These are phyloP conservation scores for Tuber indicum DNA, from an alignment of 495 filamentous ascomycete species.

Conservation along the genomic window DNA sequence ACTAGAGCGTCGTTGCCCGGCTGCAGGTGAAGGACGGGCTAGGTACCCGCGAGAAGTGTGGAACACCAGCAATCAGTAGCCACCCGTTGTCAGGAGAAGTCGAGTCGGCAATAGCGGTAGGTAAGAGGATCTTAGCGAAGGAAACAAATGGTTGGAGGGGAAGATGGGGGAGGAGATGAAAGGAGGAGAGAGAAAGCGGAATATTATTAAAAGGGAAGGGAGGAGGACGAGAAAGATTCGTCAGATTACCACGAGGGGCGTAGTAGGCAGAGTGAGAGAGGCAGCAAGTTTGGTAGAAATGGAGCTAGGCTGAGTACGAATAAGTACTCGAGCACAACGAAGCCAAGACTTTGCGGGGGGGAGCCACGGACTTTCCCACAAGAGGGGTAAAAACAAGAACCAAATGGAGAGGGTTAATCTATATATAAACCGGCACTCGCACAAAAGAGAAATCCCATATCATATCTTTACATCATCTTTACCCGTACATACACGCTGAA, in stretches of 20 bases:
- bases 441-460: background rate
- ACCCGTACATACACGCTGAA: background rate
- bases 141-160: background rate
- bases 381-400: constrained; percentile 1
- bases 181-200: constrained; percentile 7
- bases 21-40: constrained; percentile 6
- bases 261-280: background rate
- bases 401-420: background rate
- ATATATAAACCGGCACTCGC: background rate
- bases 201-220: background rate
- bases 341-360: constrained; percentile 2
- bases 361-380: background rate
- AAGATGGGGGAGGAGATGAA: constrained; percentile 13
- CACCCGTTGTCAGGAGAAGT: constrained; percentile 18
- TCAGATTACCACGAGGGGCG: background rate
- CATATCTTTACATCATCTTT: background rate
- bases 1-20: constrained; percentile 6
- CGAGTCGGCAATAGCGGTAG: background rate
- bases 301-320: background rate
- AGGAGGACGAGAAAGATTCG: constrained; percentile 2
- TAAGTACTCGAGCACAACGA: background rate
- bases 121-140: background rate
- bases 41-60: constrained; percentile 4
- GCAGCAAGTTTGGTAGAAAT: constrained; percentile 17
- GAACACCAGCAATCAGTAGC: constrained; percentile 16